Percentiles rank a stretch among this genome's conserved stretches.
Conservation (phyloP, 306 rosid genomes). For the Citrullus mucosospermus region DNA sequence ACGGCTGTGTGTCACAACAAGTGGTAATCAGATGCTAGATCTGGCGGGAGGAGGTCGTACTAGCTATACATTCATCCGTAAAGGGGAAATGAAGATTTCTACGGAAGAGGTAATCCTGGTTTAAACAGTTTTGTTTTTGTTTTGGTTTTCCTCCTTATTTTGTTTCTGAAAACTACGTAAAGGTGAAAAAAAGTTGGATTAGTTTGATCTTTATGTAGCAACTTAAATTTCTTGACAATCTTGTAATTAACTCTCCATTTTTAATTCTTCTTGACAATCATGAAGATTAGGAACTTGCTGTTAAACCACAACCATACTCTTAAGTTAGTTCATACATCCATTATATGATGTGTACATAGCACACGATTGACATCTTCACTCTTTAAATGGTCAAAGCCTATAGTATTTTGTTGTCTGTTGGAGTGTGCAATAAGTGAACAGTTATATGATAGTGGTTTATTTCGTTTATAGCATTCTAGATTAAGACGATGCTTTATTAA, state of each 20-base stretch:
- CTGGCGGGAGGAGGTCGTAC: conserved; percentile 17
- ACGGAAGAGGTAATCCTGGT: conserved; percentile 33
- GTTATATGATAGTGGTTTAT: not conserved
- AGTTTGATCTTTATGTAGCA: not conserved
- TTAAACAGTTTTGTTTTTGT: not conserved
- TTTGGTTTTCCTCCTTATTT: not conserved
- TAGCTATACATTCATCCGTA: conserved; percentile 17
- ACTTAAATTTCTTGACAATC: not conserved
- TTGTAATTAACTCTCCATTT: not conserved
- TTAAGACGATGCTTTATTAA: not conserved
- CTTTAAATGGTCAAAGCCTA: not conserved
- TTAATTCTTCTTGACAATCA: not conserved
- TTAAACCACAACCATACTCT: not conserved
- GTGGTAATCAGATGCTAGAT: conserved; percentile 27
- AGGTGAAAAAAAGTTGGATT: not conserved
- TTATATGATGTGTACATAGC: not conserved
- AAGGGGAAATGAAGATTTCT: conserved; percentile 18
- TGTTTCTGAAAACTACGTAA: not conserved
- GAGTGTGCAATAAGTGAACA: not conserved
- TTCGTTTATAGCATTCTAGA: not conserved
- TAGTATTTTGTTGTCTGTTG: too few relatives aligned
- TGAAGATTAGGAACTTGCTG: not conserved
- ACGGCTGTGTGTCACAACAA: conserved; percentile 38
- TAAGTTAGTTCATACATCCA: not conserved
- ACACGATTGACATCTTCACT: not conserved